These are phyloP conservation scores for Acacia pycnantha DNA, from an alignment of 331 rosid genomes.

Conservation along the genomic window DNA sequence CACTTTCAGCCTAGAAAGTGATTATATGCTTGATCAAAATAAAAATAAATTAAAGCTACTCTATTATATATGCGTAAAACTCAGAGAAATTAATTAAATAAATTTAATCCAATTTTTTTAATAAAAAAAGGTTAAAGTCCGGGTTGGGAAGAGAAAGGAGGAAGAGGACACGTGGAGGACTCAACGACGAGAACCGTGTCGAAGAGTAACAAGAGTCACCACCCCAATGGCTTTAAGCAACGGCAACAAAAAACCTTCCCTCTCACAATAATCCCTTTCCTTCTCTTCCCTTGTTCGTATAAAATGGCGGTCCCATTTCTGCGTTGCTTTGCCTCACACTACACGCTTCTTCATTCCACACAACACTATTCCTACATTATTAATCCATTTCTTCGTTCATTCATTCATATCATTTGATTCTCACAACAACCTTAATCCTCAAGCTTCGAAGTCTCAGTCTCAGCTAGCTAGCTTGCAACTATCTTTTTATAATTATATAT, in stretches of 20 bases:
- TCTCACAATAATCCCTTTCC: background rate
- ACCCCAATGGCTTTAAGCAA: constrained; percentile 28
- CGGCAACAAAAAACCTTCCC: constrained; percentile 1
- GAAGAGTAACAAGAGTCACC: background rate
- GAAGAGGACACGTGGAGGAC: background rate
- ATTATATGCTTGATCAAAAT: too few species aligned
- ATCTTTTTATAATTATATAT: background rate
- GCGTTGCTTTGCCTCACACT: background rate
- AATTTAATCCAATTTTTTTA: too few species aligned
- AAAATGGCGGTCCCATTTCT: constrained; percentile 10
- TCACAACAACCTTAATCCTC: background rate
- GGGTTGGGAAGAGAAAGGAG: background rate
- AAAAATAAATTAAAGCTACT: too few species aligned
- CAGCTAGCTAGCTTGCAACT: background rate
- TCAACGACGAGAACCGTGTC: constrained; percentile 2
- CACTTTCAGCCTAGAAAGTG: too few species aligned
- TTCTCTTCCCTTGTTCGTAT: background rate
- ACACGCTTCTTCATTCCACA: constrained; percentile 9
- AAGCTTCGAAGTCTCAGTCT: background rate
- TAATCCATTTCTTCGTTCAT: background rate
- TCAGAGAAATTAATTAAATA: too few species aligned
- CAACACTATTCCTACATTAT: background rate
- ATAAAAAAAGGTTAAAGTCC: too few species aligned
- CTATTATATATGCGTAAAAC: too few species aligned
- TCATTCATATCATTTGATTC: background rate